Percentiles rank a stretch among this genome's conserved stretches.
These are phyloP conservation scores for Botrytis cinerea DNA, from an alignment of 2,329 filamentous ascomycete species.

Conservation along the genomic window DNA sequence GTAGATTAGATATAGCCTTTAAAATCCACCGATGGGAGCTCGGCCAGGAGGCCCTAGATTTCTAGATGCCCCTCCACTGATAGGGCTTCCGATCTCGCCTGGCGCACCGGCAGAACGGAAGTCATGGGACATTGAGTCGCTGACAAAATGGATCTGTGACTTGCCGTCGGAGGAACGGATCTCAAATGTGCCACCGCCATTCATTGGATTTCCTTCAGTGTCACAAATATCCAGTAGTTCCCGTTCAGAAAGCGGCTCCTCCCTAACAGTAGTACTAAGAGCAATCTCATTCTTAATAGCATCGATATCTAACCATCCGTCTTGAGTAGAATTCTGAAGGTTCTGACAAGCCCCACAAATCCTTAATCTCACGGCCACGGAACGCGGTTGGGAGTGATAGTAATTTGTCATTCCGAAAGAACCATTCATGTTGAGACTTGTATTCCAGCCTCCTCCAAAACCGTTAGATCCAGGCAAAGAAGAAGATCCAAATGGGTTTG, in stretches of 20 bases:
- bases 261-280: slow-evolving; percentile 55
- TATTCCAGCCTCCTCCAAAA: slow-evolving; percentile 38
- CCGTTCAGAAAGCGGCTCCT: slow-evolving; percentile 51
- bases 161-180: slow-evolving; percentile 37
- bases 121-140: slow-evolving; percentile 48
- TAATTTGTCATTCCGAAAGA: slow-evolving; percentile 44
- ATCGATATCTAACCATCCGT: slow-evolving; percentile 70
- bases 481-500: slow-evolving; percentile 41
- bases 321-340: slow-evolving; percentile 50
- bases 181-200: slow-evolving; percentile 91
- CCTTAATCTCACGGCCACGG: slow-evolving; percentile 69
- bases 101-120: slow-evolving; percentile 55
- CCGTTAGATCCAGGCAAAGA: slow-evolving; percentile 40
- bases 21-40: slow-evolving; percentile 21
- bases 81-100: slow-evolving; percentile 70
- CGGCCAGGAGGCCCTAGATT: slow-evolving; percentile 20
- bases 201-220: slow-evolving; percentile 81
- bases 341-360: slow-evolving; percentile 78
- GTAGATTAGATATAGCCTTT: slow-evolving; percentile 13
- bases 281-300: slow-evolving; percentile 66
- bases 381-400: slow-evolving; percentile 58
- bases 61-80: slow-evolving; percentile 42
- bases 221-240: slow-evolving; percentile 83
- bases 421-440: slow-evolving; percentile 47
- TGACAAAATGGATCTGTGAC: slow-evolving; percentile 55